These are phyloP conservation scores for Solanum verrucosum DNA, from an alignment of 257 asterid genomes.

Conservation along the genomic window DNA sequence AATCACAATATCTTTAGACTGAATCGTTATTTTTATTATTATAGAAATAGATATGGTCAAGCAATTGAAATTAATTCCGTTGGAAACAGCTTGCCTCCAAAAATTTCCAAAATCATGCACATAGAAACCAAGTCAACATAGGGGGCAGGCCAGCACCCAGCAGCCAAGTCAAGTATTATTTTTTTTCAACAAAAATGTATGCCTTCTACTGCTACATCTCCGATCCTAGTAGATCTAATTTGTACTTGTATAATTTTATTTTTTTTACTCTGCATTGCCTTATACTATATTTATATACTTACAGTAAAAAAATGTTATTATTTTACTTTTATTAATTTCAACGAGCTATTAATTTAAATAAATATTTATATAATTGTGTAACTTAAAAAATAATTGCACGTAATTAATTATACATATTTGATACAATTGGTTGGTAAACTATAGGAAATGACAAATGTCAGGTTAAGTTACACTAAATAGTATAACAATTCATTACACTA, in stretches of 20 bases:
- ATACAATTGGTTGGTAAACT: background rate
- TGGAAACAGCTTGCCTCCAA: conserved; percentile 2
- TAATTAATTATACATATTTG: background rate
- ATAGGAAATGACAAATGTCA: background rate
- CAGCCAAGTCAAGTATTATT: conserved; percentile 5
- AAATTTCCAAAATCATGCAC: background rate
- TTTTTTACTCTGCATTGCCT: background rate
- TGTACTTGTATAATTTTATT: background rate
- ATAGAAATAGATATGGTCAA: background rate
- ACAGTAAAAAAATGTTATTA: background rate
- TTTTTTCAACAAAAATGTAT: conserved; percentile 17
- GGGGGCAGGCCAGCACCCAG: conserved; percentile 17
- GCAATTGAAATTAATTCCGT: background rate
- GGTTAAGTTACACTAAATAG: background rate
- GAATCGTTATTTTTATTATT: background rate
- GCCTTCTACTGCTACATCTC: conserved; percentile 3
- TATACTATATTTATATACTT: background rate
- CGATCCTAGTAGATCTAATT: background rate
- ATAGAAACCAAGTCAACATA: conserved; percentile 19
- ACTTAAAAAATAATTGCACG: background rate
- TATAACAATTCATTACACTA: background rate
- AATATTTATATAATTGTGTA: background rate
- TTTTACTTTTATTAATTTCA: background rate
- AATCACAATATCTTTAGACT: background rate
- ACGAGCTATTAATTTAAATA: too few relatives aligned